Evolutionary conservation across 768 basidiomycete species (phyloP).

Genomic region (Piloderma croceum): DNA sequence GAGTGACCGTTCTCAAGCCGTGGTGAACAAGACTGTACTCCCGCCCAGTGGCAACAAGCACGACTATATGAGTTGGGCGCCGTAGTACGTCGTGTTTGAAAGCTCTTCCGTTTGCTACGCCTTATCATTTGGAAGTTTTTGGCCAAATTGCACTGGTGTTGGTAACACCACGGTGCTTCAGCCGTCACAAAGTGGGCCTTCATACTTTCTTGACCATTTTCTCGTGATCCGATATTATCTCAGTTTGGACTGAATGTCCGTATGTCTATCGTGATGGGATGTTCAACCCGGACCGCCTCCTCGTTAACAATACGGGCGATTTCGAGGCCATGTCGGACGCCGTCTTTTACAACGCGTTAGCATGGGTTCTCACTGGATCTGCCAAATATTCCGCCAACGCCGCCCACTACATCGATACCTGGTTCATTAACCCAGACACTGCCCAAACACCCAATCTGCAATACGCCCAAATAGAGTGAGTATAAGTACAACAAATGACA

Average conservation of each 20-base stretch:
- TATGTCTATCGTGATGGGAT: conserved; percentile 53
- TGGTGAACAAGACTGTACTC: conserved; percentile 41
- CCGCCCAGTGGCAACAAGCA: conserved; percentile 52
- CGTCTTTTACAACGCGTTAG: conserved; percentile 53
- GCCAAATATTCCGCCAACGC: conserved; percentile 35
- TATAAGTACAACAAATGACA: conserved; percentile 33
- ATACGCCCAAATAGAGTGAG: conserved; percentile 47
- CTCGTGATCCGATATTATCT: conserved; percentile 3
- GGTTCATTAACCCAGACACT: conserved; percentile 56
- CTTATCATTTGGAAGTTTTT: conserved; percentile 35
- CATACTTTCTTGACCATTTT: conserved; percentile 1
- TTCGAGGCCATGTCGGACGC: conserved; percentile 55
- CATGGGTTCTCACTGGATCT: conserved; percentile 42
- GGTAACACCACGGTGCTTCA: conserved; percentile 54
- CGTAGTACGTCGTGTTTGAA: conserved; percentile 43
- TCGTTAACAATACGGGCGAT: conserved; percentile 50
- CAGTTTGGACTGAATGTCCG: conserved; percentile 55
- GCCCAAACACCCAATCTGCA: conserved; percentile 62
- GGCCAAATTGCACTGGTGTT: conserved; percentile 57
- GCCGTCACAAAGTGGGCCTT: conserved; percentile 40
- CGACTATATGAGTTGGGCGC: conserved; percentile 68
- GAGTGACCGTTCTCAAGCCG: too few species aligned
- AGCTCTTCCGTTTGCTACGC: neutral
- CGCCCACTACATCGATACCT: conserved; percentile 45
- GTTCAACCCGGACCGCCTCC: conserved; percentile 59